Evolutionary conservation across 306 rosid species (phyloP).

Genomic region (Bauhinia variegata): DNA sequence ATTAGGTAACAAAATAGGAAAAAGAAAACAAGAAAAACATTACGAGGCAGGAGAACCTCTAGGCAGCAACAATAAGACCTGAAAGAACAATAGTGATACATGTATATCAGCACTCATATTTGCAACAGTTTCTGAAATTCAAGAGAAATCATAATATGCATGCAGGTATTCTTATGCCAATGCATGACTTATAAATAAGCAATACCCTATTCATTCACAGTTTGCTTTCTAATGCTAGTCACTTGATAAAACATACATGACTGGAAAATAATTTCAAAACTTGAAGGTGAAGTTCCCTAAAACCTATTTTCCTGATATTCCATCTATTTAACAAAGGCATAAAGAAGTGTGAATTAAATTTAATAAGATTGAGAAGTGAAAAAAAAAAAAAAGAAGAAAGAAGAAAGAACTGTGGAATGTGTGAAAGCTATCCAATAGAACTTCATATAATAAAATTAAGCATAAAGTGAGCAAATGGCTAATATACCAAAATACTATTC

Average conservation of each 20-base stretch:
- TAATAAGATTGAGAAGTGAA: too few relatives aligned
- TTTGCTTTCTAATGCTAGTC: neutral
- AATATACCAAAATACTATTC: conserved; percentile 14
- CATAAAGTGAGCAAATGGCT: neutral
- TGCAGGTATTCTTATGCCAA: too few relatives aligned
- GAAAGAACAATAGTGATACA: conserved; percentile 30
- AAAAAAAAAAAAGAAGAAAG: neutral
- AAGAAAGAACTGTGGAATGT: neutral
- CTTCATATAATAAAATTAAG: neutral
- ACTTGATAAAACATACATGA: neutral
- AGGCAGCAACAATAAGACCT: conserved; percentile 43
- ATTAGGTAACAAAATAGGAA: neutral
- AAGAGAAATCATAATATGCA: neutral
- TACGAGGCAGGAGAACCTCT: conserved; percentile 34
- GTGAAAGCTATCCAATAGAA: neutral
- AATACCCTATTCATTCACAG: neutral
- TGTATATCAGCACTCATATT: conserved; percentile 12
- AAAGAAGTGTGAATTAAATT: neutral
- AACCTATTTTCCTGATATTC: neutral
- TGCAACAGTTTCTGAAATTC: neutral
- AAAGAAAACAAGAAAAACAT: conserved; percentile 1
- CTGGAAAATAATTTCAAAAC: neutral
- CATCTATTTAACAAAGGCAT: neutral
- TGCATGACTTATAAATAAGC: neutral
- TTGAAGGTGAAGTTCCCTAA: neutral